Evolutionary conservation across 352 stramenopile species (phyloP), one percentile per base, ranked within the genome.

Genomic region (Phytopythium helicoides): DNA sequence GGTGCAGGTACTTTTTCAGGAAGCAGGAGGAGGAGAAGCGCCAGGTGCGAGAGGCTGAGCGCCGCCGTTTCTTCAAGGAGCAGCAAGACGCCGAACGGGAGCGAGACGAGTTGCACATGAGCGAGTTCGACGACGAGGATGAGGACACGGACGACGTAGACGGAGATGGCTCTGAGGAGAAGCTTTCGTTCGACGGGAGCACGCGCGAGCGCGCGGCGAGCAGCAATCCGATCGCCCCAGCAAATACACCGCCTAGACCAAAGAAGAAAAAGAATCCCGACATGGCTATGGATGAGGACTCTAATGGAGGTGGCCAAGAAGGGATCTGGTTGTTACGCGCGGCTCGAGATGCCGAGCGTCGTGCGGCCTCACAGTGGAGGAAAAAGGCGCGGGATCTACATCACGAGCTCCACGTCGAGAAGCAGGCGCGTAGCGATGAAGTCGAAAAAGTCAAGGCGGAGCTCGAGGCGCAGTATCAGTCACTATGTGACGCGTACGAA

Each of bases 1-100:
- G 84, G 84, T 68, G 73, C 49, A 73, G 83, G 71, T 94, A 68
- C 28, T 93, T 92, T 62, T 93, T 93, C 60, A 72, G 83, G 0
- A 64, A 71, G 28, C 73, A 89, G 39, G 70, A 86, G 40, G 55
- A 62, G 2, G 49, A 80, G 52, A 39, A 69, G 18, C 50, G 64
- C 11, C 55, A 70, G 25, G 57, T 57, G 21, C 64, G 53, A 2
- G 66, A 86, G 53, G 59, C 68, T 11, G 52, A 77, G 18, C 54
- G 64, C 18, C 46, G 58, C 51, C 35, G 58, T 16, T 40, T 60
- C 18, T 18, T 47, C 18, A 54, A 66, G 34, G 37, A 63, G 37
- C 58, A 68, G 47, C 54, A 73, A 55, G 31, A 48, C 15, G 50
- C 40, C 3, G 49, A 52, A 22, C 41, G 38, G 5, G 56, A 74